Evolutionary conservation across 2,329 filamentous ascomycete genomes (phyloP), one percentile per base, ranked within the genome.

Genomic region (Fusarium musae): DNA sequence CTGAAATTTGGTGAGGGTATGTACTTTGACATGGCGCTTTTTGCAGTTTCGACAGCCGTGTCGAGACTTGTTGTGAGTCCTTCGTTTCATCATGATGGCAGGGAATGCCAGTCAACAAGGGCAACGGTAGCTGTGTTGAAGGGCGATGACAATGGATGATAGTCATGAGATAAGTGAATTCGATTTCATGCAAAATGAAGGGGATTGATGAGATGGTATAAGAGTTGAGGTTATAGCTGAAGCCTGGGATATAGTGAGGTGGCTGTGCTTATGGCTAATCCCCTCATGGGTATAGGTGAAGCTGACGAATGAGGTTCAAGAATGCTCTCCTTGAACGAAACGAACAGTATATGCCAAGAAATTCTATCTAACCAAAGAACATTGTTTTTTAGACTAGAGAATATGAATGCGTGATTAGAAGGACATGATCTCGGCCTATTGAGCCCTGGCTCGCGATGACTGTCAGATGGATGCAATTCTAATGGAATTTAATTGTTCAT

Each of bases 41-140:
- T 78, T 78, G 57, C 76, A 78, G 50, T 78, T 78, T 28, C 71
- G 70, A 59, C 76, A 78, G 9, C 76, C 76, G 16, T 75, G 72
- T 2, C 76, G 74, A 36, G 76, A 78, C 39, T 78, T 78, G 23
- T 70, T 78, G 15, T 78, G 76, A 28, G 74, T 37, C 30, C 67
- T 73, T 43, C 76, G 70, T 54, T 78, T 78, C 73, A 78, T 65
- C 70, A 69, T 64, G 19, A 32, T 34, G 37, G 39, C 9, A 2
- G 50, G 34, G 12, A 30, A n/a, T 34, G 17, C 2, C 4, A 11
- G 21, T 15, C 6, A 4, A 23, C 10, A 2, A 28, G 17, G 1
- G 34, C 3, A 30, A 17, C 3, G 1, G 8, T 10, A 9, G 16
- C 10, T 50, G 3, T 19, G 3, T 26, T 13, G 13, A 7, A 9